Conservation (phyloP, 2,329 filamentous ascomycete genomes). For the Calonectria pseudoreteaudii region DNA sequence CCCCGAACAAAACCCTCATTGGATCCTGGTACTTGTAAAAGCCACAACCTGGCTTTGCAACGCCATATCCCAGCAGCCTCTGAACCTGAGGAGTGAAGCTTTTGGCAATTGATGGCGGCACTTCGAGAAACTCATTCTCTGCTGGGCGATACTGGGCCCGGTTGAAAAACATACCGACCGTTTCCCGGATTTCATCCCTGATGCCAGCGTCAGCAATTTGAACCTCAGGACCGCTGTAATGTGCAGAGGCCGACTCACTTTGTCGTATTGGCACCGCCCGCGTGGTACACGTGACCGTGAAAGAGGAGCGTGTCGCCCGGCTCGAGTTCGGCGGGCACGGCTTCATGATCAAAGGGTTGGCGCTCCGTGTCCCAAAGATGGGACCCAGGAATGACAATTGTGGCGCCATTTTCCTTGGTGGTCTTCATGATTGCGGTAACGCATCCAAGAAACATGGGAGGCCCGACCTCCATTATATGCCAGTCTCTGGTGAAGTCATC, state of each 20-base stretch:
- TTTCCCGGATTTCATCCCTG: conserved; percentile 19
- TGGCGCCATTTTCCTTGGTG: conserved; percentile 55
- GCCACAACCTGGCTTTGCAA: conserved; percentile 21
- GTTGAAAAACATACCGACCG: conserved; percentile 30
- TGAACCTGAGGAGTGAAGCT: conserved; percentile 25
- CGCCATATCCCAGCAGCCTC: conserved; percentile 22
- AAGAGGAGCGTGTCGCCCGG: conserved; percentile 54
- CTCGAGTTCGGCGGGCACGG: conserved; percentile 53
- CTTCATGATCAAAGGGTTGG: conserved; percentile 51
- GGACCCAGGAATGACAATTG: conserved; percentile 53
- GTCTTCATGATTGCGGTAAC: conserved; percentile 51
- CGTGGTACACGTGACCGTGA: conserved; percentile 54
- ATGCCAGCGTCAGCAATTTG: background rate
- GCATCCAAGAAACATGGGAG: conserved; percentile 28
- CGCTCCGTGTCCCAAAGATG: conserved; percentile 55
- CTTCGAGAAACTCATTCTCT: conserved; percentile 31
- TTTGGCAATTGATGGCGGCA: conserved; percentile 18
- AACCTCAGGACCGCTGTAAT: accelerated
- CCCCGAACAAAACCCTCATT: conserved; percentile 27
- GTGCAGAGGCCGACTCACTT: conserved; percentile 17
- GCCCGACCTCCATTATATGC: conserved; percentile 17
- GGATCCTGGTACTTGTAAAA: conserved; percentile 34
- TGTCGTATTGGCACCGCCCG: conserved; percentile 52
- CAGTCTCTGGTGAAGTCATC: conserved; percentile 10
- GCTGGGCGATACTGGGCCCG: conserved; percentile 26